Evolutionary conservation across 2,329 filamentous ascomycete genomes (phyloP).

Genomic region (Hymenoscyphus salicellus): DNA sequence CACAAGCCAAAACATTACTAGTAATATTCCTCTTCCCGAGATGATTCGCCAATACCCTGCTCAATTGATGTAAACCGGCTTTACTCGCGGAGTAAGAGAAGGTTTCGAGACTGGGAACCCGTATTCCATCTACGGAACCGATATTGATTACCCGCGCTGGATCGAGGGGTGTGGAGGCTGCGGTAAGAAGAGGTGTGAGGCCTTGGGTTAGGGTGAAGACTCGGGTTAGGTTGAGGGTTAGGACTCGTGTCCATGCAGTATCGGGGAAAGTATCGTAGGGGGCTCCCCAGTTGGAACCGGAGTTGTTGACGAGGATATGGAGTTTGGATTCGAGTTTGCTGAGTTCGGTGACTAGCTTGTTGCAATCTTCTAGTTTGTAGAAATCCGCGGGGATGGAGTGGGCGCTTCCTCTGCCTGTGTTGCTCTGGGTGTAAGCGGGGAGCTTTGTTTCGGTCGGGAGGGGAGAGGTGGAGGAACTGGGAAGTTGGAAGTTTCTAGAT

Average conservation of each 20-base stretch:
- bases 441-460: background rate
- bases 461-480: background rate
- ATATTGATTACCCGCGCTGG: conserved; percentile 63
- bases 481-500: background rate
- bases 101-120: conserved; percentile 57
- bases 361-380: conserved; percentile 58
- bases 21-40: conserved; percentile 60
- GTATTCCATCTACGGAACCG: conserved; percentile 60
- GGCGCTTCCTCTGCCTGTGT: conserved; percentile 49
- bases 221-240: conserved; percentile 60
- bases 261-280: conserved; percentile 58
- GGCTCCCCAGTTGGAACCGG: conserved; percentile 63
- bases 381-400: conserved; percentile 61
- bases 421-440: background rate
- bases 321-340: conserved; percentile 50
- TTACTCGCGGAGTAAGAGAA: conserved; percentile 61
- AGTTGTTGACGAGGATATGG: conserved; percentile 65
- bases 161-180: conserved; percentile 41
- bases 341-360: conserved; percentile 56
- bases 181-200: conserved; percentile 60
- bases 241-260: conserved; percentile 54
- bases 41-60: conserved; percentile 60
- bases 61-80: conserved; percentile 62
- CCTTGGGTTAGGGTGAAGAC: conserved; percentile 64
- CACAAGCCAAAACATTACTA: conserved; percentile 67